These are phyloP conservation scores for Exutisphaerella laricina DNA, from an alignment of 2,329 filamentous ascomycete genomes.

Conservation along the genomic window DNA sequence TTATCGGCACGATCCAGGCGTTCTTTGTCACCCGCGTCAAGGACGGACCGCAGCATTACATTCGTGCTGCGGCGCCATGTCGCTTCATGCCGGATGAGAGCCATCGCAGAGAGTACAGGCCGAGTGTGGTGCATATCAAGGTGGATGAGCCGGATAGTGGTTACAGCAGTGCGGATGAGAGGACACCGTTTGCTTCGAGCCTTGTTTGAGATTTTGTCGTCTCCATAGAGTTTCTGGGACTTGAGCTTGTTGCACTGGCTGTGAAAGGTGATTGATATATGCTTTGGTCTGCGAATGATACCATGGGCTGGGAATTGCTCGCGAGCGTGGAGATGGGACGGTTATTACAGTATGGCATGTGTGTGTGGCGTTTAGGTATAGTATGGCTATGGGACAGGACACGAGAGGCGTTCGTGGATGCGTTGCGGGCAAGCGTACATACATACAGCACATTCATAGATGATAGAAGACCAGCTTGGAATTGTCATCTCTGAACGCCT, in stretches of 20 bases:
- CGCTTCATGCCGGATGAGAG: conserved; percentile 25
- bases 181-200: conserved; percentile 18
- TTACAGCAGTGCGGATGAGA: conserved; percentile 22
- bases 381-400: too few relatives aligned
- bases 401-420: too few relatives aligned
- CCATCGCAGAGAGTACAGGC: conserved; percentile 11
- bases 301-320: background rate
- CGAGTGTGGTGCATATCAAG: conserved; percentile 25
- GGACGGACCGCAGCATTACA: conserved; percentile 33
- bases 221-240: background rate
- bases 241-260: background rate
- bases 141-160: conserved; percentile 23
- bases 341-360: too few relatives aligned
- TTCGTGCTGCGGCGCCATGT: conserved; percentile 25
- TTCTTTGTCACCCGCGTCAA: conserved; percentile 51
- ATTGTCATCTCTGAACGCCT: too few relatives aligned
- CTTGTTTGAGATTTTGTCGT: background rate
- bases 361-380: too few relatives aligned
- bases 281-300: background rate
- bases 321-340: background rate
- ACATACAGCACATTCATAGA: too few relatives aligned
- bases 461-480: too few relatives aligned
- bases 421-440: too few relatives aligned
- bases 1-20: conserved; percentile 52
- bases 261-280: background rate